These are phyloP conservation scores for Pichia eremophila DNA, from an alignment of 805 yeast genomes.

Conservation along the genomic window DNA sequence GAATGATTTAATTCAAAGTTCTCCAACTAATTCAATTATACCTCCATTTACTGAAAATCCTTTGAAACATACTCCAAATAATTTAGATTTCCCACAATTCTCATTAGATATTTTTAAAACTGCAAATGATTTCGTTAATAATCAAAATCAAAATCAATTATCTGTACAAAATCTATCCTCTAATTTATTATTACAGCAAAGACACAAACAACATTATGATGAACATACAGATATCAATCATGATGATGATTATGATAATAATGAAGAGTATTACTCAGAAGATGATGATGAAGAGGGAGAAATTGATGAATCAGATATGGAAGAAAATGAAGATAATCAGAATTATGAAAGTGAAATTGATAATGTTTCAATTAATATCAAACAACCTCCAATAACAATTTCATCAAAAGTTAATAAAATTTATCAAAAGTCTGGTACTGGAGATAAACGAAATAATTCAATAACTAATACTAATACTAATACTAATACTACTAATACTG, in stretches of 20 bases:
- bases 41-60: conserved; percentile 10
- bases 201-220: not conserved
- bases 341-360: too few species aligned
- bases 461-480: too few species aligned
- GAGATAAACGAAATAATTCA: conserved; percentile 7
- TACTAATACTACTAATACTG: too few species aligned
- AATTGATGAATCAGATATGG: not conserved
- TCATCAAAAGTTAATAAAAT: not conserved
- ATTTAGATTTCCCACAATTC: conserved; percentile 14
- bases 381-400: too few species aligned
- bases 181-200: not conserved
- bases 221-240: too few species aligned
- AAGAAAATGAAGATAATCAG: not conserved
- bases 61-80: conserved; percentile 3
- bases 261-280: not conserved
- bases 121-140: not conserved
- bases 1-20: not conserved
- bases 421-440: not conserved
- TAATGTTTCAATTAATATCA: too few species aligned
- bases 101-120: conserved; percentile 14
- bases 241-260: not conserved
- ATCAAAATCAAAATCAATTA: too few species aligned
- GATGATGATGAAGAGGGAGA: not conserved
- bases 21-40: not conserved
- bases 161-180: not conserved